phyloP scores from a whole-genome alignment of 352 stramenopile genomes.

The Globisporangium canariense region DNA sequence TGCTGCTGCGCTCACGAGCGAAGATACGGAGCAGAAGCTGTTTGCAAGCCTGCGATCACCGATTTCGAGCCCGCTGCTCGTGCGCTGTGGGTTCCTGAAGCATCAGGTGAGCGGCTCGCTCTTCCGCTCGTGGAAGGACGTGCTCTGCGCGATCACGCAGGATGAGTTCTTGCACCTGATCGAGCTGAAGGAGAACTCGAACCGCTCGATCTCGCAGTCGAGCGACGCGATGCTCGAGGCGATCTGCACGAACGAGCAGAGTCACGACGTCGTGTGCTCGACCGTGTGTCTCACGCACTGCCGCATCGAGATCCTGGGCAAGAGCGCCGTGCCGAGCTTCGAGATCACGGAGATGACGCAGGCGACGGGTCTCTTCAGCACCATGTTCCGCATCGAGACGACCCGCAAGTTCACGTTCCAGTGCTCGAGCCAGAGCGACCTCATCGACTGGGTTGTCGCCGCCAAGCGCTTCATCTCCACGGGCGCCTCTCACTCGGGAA shows the following conservation, averaged over 20 bases:
- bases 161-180: conserved; percentile 72
- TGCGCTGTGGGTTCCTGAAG: conserved; percentile 76
- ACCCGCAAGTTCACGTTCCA: conserved; percentile 79
- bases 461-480: conserved; percentile 66
- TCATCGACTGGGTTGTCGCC: conserved; percentile 82
- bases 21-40: conserved; percentile 55
- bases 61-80: conserved; percentile 63
- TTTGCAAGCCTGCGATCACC: conserved; percentile 66
- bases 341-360: conserved; percentile 65
- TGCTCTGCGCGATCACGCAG: conserved; percentile 75
- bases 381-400: conserved; percentile 57
- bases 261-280: conserved; percentile 40
- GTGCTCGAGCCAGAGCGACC: conserved; percentile 68
- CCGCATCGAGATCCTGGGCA: conserved; percentile 73
- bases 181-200: conserved; percentile 67
- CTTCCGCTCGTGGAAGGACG: conserved; percentile 74
- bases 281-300: conserved; percentile 65
- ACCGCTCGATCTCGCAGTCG: conserved; percentile 45
- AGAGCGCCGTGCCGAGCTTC: conserved; percentile 59
- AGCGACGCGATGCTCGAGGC: conserved; percentile 58
- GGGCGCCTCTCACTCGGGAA: conserved; percentile 34
- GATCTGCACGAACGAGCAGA: conserved; percentile 50
- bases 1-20: conserved; percentile 53
- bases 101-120: conserved; percentile 67
- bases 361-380: conserved; percentile 53